phyloP scores from a whole-genome alignment of 139 green algal species.

The Picochlorum sp. region DNA sequence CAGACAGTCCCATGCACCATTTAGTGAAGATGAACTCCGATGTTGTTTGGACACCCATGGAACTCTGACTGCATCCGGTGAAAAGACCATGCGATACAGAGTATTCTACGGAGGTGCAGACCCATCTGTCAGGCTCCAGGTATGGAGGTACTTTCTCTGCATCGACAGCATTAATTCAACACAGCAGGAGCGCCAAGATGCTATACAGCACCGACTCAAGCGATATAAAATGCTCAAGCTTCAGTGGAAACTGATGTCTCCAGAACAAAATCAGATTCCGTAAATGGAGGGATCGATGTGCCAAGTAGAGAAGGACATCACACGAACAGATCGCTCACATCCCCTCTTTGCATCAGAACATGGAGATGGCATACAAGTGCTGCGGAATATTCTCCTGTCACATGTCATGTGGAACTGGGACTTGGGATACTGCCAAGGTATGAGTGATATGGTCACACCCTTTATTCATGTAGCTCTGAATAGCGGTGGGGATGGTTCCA shows the following conservation, averaged over 20 bases:
- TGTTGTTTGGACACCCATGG: no score
- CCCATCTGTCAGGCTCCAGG: constrained; percentile 34
- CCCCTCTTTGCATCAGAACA: constrained; percentile 48
- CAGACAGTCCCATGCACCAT: no score
- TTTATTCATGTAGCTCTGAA: constrained; percentile 48
- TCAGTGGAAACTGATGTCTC: constrained; percentile 68
- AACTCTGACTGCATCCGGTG: constrained; percentile 7
- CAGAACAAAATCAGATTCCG: constrained; percentile 53
- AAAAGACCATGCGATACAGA: constrained; percentile 39
- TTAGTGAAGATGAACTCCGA: no score
- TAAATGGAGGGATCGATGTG: constrained; percentile 62
- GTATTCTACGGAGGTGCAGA: constrained; percentile 55
- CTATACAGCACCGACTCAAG: constrained; percentile 4
- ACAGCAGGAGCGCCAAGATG: constrained; percentile 20
- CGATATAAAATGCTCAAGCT: not conserved
- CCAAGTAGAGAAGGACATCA: constrained; percentile 82
- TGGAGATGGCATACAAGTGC: constrained; percentile 13
- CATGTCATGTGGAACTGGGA: constrained; percentile 84
- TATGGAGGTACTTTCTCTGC: constrained; percentile 80
- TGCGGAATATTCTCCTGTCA: constrained; percentile 54
- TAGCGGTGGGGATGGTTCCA: not conserved
- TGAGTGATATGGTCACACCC: constrained; percentile 70
- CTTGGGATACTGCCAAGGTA: constrained; percentile 84
- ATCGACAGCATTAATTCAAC: constrained; percentile 43
- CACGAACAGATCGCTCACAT: constrained; percentile 49